Evolutionary conservation across 2,329 filamentous ascomycete species (phyloP).

Genomic region (Chrysoporthe austroafricana): DNA sequence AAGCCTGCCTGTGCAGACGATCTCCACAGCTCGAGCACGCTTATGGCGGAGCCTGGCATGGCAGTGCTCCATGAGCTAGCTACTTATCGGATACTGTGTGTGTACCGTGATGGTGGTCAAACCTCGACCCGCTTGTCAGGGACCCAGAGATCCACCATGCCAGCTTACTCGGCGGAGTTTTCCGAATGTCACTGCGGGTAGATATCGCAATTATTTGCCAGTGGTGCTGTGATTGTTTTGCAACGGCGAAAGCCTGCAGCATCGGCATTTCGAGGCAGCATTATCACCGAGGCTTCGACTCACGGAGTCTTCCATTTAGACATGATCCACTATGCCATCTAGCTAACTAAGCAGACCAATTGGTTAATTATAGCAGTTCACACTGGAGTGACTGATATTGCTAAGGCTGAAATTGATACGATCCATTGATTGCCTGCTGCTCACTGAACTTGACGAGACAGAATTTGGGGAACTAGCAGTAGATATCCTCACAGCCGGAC

Average conservation of each 20-base stretch:
- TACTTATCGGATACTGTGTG: slow-evolving; percentile 3
- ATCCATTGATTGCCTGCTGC: neutral
- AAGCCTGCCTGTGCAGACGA: neutral
- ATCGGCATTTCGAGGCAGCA: neutral
- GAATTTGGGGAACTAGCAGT: no score
- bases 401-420: neutral
- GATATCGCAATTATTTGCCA: neutral
- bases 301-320: neutral
- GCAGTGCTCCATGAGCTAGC: neutral
- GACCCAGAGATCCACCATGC: neutral
- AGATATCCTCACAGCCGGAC: no score
- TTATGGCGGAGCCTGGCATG: neutral
- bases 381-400: neutral
- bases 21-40: neutral
- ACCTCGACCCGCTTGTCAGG: neutral
- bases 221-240: neutral
- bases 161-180: neutral
- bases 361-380: neutral
- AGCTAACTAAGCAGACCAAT: no score
- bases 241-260: neutral
- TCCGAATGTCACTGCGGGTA: neutral
- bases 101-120: neutral
- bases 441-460: neutral
- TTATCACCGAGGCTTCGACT: neutral
- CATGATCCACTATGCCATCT: no score